Evolutionary conservation across 768 basidiomycete genomes (phyloP), one percentile per base, ranked within the genome.

Genomic region (Pleurotus pulmonarius): DNA sequence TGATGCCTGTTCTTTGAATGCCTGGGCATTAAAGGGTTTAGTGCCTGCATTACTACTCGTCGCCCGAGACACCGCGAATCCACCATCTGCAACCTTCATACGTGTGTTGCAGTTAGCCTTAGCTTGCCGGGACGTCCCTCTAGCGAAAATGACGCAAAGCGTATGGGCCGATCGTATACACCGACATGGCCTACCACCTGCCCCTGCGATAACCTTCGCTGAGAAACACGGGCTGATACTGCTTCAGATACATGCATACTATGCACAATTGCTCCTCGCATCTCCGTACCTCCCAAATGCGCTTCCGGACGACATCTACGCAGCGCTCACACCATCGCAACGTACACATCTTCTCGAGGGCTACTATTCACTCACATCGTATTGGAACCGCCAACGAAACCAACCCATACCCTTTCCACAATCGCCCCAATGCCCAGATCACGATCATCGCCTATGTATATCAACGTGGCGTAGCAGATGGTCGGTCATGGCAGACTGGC

Each of bases 1-100:
- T 61, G 66, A 69, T 46, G 71, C 76, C 58, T 57, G 58, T n/a
- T 57, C 69, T 16, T 67, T 74, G 38, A 63, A 64, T 41, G 29
- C 59, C 13, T 79, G 78, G 78, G 71, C 75, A 16, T 55, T 73
- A 46, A 60, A 65, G 7, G 65, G 69, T 8, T 64, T 78, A 18
- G 24, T 39, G 6, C 51, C 51, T 1, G 51, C 51, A 12, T 63
- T 63, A 46, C 56, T 65, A 55, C 63, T 71, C 16, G 60, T 72
- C 41, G 56, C 63, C 12, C 59, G 63, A 13, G 60, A 62, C 25
- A 59, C 64, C 48, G 66, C 68, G 4, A 63, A 73, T 11, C 61
- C 64, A 8, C 66, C 69, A 3, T 67, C 72, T 22, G 48, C 65
- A n/a, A 60, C 65, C 56, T 70, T 71, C 39, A 51, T 66, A 26